phyloP scores from a whole-genome alignment of 2,329 filamentous ascomycete species.

The Penicillium sclerotigenum region DNA sequence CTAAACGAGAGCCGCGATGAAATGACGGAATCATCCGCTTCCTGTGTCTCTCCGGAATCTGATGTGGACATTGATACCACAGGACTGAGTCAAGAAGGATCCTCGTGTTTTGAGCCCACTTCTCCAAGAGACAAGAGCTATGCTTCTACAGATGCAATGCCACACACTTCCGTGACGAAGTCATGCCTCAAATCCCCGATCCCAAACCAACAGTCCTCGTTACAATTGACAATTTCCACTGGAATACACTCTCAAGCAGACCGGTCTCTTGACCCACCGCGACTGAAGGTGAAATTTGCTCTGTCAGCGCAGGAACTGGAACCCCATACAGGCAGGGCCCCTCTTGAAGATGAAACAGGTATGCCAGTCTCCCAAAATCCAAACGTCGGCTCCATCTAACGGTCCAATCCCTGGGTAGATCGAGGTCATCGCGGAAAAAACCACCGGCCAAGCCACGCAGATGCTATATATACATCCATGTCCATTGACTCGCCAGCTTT shows the following conservation, averaged over 20 bases:
- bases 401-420: not conserved
- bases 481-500: slow-evolving; percentile 7
- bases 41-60: not conserved
- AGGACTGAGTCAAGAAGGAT: not conserved
- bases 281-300: slow-evolving; percentile 7
- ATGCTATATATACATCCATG: slow-evolving; percentile 1
- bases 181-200: slow-evolving; percentile 2
- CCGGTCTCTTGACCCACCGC: not conserved
- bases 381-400: not conserved
- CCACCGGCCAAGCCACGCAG: not conserved
- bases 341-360: not conserved
- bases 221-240: not conserved
- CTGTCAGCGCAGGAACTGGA: not conserved
- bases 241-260: not conserved
- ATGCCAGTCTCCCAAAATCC: not conserved
- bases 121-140: not conserved
- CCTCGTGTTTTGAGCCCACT: not conserved
- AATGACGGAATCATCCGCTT: not conserved
- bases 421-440: slow-evolving; percentile 6
- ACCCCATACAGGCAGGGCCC: not conserved
- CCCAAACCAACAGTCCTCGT: not conserved
- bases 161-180: not conserved
- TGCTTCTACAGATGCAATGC: not conserved
- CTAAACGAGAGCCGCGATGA: slow-evolving; percentile 11
- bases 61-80: not conserved